Conservation (phyloP, 805 yeast genomes). For the Starmera pachycereana region DNA sequence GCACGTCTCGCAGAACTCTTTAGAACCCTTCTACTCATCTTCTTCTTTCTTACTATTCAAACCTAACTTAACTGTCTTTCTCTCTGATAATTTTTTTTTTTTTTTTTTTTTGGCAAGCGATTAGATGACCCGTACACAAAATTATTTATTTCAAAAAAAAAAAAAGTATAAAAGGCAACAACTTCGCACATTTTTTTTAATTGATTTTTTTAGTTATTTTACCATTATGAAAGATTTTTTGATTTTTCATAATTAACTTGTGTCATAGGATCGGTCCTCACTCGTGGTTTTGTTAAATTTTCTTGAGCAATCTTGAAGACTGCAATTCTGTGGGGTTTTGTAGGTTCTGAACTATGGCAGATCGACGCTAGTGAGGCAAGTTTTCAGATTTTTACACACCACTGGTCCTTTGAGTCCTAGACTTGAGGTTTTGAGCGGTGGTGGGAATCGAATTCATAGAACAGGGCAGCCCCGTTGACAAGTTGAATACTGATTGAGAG, state of each 20-base stretch:
- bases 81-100: background rate
- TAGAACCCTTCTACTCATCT: conserved; percentile 14
- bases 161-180: background rate
- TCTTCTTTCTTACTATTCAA: background rate
- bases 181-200: background rate
- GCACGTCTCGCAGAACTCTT: conserved; percentile 11
- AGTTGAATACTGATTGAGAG: conserved; percentile 67
- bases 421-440: conserved; percentile 44
- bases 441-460: conserved; percentile 25
- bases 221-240: background rate
- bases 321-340: conserved; percentile 11
- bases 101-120: background rate
- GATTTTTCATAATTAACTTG: conserved; percentile 32
- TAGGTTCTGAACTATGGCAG: conserved; percentile 30
- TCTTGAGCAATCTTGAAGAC: conserved; percentile 17
- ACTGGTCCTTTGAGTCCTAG: conserved; percentile 14
- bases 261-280: conserved; percentile 37
- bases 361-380: conserved; percentile 49
- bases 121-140: background rate
- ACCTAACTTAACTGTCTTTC: background rate
- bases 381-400: conserved; percentile 8
- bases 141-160: too few relatives aligned
- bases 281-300: conserved; percentile 17
- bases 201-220: conserved; percentile 1
- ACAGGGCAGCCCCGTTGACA: conserved; percentile 98